Base-by-base conservation (phyloP, 805 yeast genomes). In the Yamadazyma kitorensis region DNA sequence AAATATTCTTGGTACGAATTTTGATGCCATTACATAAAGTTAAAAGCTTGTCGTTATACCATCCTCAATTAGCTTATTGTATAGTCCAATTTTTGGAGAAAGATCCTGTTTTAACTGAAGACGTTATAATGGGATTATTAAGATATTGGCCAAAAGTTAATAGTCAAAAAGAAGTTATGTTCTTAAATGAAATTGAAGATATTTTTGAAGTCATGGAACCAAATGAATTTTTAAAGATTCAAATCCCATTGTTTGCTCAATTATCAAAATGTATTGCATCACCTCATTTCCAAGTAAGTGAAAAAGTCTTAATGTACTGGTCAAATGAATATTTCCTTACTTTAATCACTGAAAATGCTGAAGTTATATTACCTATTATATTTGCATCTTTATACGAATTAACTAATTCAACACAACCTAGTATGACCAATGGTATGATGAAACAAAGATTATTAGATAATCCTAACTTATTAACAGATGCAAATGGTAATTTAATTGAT, bases 81-180 rank as follows among this genome's bases (percentile, higher is more conserved):
- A 85, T 93, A 25, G 94, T 93, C 18, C 98, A 93, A 64, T 93
- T 93, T 59, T 68, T 93, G 50, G 98, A 93, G 52, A 93, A 93
- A 60, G 98, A 93, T 55, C 94, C 96, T 3, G 45, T 74, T 10
- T 70, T 93, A 48, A 91, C 98, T 2, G 97, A 89, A 58, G 98
- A 89, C 57, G 98, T 93, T n/a, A 78, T 93, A 17, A 80, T 86
- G 86, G 96, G 97, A 3, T 66, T 93, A 40, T 65, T 93, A 49
- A 74, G 95, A 52, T 93, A 81, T 65, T 93, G 98, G 98, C 98
- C 98, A 36, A 93, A 93, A 59, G 81, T 86, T 31, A 87, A 87
- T 54, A 81, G 94, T 17, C 93, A 97, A 10, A 93, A 93, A 54
- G 98, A 93, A 63, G 86, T 93, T 17, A 82, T 93, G 94, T 93